These are phyloP conservation scores for Fusarium nematophilum DNA, from an alignment of 2,329 filamentous ascomycete genomes.

Conservation along the genomic window DNA sequence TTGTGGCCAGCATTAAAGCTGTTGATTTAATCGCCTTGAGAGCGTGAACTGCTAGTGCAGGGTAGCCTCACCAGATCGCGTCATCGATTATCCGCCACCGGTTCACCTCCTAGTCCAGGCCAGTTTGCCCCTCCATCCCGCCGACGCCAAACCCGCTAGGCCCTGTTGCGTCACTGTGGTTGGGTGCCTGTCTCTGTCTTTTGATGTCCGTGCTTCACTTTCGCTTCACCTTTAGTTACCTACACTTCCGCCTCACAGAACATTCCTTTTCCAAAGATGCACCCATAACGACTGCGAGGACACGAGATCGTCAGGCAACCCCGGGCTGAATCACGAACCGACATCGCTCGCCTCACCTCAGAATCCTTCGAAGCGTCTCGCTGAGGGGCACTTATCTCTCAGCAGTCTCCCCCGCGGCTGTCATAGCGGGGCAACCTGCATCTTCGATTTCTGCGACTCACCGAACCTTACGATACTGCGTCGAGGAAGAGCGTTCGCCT, in stretches of 20 bases:
- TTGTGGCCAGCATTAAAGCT: too few species aligned
- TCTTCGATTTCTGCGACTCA: constrained; percentile 18
- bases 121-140: constrained; percentile 26
- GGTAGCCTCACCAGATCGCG: constrained; percentile 12
- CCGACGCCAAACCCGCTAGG: constrained; percentile 22
- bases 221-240: constrained; percentile 18
- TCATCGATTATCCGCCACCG: constrained; percentile 41
- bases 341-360: not conserved
- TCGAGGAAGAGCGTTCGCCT: not conserved
- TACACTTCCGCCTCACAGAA: constrained; percentile 24
- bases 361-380: not conserved
- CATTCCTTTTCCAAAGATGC: constrained; percentile 1
- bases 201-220: constrained; percentile 39
- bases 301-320: not conserved
- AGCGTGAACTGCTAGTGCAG: too few species aligned
- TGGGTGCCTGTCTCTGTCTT: constrained; percentile 44
- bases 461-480: constrained; percentile 29
- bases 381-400: not conserved
- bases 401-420: constrained; percentile 21
- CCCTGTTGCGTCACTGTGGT: constrained; percentile 48
- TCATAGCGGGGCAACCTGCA: constrained; percentile 31
- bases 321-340: constrained; percentile 4
- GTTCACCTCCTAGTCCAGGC: constrained; percentile 6
- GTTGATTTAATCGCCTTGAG: too few species aligned
- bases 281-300: not conserved